phyloP scores from a whole-genome alignment of 306 rosid species.

The Corylus americana region DNA sequence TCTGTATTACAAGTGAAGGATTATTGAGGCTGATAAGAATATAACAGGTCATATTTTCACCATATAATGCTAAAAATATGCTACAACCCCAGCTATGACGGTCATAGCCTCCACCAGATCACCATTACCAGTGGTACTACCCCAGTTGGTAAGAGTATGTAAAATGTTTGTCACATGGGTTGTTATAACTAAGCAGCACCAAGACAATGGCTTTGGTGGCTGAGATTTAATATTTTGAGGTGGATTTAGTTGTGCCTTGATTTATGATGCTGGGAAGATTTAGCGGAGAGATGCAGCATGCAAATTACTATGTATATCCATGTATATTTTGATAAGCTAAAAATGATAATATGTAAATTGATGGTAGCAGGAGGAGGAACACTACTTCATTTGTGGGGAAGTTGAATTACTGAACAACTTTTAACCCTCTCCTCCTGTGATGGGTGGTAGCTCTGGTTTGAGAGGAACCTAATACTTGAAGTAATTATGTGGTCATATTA shows the following conservation, averaged over 20 bases:
- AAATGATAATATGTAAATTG: neutral
- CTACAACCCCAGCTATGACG: neutral
- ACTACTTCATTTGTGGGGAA: neutral
- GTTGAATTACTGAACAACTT: neutral
- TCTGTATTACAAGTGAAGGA: constrained; percentile 20
- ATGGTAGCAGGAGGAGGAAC: neutral
- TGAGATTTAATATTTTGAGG: no score
- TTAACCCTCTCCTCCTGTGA: neutral
- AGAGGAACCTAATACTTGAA: constrained; percentile 14
- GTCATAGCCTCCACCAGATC: neutral
- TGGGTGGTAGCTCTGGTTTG: neutral
- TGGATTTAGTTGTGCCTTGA: no score
- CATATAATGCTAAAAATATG: neutral
- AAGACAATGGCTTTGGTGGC: neutral
- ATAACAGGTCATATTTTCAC: neutral
- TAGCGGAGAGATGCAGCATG: no score
- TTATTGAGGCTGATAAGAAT: neutral
- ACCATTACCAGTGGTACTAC: neutral
- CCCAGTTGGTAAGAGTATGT: neutral
- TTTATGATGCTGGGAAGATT: no score
- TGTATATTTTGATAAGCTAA: no score
- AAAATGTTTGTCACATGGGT: constrained; percentile 1
- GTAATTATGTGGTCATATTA: constrained; percentile 9
- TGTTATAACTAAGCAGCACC: neutral
- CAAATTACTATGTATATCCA: no score